Percentiles rank a stretch among this genome's conserved stretches.
phyloP scores from a whole-genome alignment of 1,139 yeast genomes.

The Sugiyamaella novakii region DNA sequence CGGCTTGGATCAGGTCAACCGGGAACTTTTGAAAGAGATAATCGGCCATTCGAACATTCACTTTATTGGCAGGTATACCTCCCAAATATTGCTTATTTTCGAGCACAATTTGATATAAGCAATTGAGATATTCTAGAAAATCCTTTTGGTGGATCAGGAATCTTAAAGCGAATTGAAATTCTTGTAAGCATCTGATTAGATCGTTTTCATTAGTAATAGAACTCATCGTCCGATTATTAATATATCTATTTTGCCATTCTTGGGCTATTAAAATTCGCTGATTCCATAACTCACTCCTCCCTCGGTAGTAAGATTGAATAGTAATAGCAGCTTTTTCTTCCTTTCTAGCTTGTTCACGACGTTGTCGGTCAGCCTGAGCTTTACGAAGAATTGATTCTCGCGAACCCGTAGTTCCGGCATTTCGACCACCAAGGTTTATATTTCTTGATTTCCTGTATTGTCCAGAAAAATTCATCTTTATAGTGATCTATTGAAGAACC shows the following conservation, averaged over 20 bases:
- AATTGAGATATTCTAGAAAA: not conserved
- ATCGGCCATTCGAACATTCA: not conserved
- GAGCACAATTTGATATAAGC: constrained; percentile 2
- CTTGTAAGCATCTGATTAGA: constrained; percentile 1
- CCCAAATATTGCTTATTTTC: not conserved
- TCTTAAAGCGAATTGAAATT: constrained; percentile 8
- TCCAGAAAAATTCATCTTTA: constrained; percentile 45
- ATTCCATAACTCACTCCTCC: constrained; percentile 26
- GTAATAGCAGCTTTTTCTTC: constrained; percentile 52
- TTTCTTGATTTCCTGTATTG: constrained; percentile 48
- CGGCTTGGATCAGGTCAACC: not conserved
- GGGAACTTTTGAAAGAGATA: constrained; percentile 5
- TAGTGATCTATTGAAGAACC: too few relatives aligned
- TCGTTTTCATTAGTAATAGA: not conserved
- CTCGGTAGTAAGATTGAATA: constrained; percentile 49
- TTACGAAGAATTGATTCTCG: constrained; percentile 53
- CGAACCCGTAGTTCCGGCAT: constrained; percentile 27
- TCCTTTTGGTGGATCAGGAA: not conserved
- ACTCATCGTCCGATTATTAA: not conserved
- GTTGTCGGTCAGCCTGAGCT: constrained; percentile 66
- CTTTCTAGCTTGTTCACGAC: constrained; percentile 59
- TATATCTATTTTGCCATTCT: constrained; percentile 27
- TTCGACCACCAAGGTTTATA: constrained; percentile 72
- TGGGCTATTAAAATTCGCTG: constrained; percentile 24
- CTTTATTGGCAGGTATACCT: not conserved